Conservation (phyloP, 2,329 filamentous ascomycete species). For the Ophiosphaerella herpotricha region DNA sequence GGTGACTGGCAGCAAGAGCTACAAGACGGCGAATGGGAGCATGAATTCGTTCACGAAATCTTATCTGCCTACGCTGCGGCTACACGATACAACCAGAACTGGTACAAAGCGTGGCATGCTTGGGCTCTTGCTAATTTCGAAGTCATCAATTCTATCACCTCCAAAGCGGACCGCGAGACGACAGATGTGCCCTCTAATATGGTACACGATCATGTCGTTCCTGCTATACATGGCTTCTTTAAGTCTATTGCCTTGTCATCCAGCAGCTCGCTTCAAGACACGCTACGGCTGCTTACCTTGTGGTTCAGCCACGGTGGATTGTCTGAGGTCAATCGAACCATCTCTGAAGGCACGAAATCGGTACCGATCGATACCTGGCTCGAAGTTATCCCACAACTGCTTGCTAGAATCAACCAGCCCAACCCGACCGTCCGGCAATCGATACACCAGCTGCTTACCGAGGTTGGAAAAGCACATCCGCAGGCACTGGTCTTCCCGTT, state of each 20-base stretch:
- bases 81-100: slow-evolving; percentile 89
- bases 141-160: slow-evolving; percentile 82
- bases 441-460: slow-evolving; percentile 88
- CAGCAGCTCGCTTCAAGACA: slow-evolving; percentile 93
- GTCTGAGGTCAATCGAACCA: slow-evolving; percentile 82
- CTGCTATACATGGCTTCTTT: slow-evolving; percentile 95
- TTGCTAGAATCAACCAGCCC: slow-evolving; percentile 95
- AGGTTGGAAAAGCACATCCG: slow-evolving; percentile 91
- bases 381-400: slow-evolving; percentile 95
- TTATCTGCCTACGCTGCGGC: slow-evolving; percentile 89
- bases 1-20: slow-evolving; percentile 93
- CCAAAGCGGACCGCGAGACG: slow-evolving; percentile 65
- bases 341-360: slow-evolving; percentile 86
- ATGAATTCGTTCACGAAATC: slow-evolving; percentile 84
- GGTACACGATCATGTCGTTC: slow-evolving; percentile 86
- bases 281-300: slow-evolving; percentile 84
- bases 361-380: slow-evolving; percentile 99
- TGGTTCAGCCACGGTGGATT: slow-evolving; percentile 96
- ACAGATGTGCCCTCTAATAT: slow-evolving; percentile 66
- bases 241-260: slow-evolving; percentile 92
- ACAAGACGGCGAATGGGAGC: slow-evolving; percentile 86
- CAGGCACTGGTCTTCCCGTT: slow-evolving; percentile 96
- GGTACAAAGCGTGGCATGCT: slow-evolving; percentile 99
- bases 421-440: slow-evolving; percentile 86
- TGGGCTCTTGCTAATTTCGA: slow-evolving; percentile 99